Percentiles rank a stretch among this genome's conserved stretches.
These are phyloP conservation scores for Calvatia gigantea DNA, from an alignment of 768 basidiomycete genomes.

Conservation along the genomic window DNA sequence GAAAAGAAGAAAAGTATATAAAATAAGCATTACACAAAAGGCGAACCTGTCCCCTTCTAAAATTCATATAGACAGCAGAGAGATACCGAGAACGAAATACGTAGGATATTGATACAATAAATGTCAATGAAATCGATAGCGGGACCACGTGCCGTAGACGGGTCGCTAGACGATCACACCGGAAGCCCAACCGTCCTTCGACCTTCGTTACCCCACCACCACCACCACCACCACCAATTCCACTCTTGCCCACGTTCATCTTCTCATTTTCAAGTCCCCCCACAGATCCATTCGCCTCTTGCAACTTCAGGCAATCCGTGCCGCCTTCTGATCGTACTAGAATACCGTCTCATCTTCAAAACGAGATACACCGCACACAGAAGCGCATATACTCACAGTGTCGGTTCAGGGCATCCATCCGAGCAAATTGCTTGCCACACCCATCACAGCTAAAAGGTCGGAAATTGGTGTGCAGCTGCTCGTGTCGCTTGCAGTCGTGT, in stretches of 20 bases:
- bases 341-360: neutral
- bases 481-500: constrained; percentile 96
- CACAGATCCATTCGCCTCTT: constrained; percentile 12
- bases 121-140: neutral
- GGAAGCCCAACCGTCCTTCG: constrained; percentile 1
- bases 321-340: constrained; percentile 27
- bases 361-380: neutral
- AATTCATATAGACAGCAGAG: too few species aligned
- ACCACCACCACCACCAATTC: constrained; percentile 11
- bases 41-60: constrained; percentile 10
- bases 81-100: neutral
- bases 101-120: neutral
- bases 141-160: neutral
- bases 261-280: neutral
- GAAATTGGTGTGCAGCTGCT: constrained; percentile 90
- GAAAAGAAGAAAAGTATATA: neutral
- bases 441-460: constrained; percentile 92
- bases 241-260: constrained; percentile 10
- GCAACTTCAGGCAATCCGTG: constrained; percentile 23
- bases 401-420: constrained; percentile 92
- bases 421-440: constrained; percentile 88
- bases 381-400: constrained; percentile 62
- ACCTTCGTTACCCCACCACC: constrained; percentile 1
- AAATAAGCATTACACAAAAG: constrained; percentile 4
- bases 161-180: constrained; percentile 6